Base-by-base conservation (phyloP, 257 asterid genomes). In the Solanum virginianum region DNA sequence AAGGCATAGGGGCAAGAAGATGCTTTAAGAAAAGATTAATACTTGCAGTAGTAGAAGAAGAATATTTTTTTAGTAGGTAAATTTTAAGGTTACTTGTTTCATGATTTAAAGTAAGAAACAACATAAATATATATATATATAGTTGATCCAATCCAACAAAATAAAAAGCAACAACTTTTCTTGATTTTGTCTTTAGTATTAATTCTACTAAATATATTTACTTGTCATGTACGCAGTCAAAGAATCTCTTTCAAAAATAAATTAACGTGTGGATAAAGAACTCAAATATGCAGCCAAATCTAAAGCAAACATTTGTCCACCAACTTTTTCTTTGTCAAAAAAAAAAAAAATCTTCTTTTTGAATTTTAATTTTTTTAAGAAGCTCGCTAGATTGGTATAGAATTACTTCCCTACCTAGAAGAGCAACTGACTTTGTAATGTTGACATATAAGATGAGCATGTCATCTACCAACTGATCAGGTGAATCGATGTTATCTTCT, bases 121-220 rank as follows among this genome's bases (percentile, higher is more conserved):
- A 45, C 7, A 29, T 0, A 17, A 3, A 72, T 20, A 32, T 32
- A 32, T 32, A 36, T 5, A 17, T 3, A 72, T 15, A 80, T 74
- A 81, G 89, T 88, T 84, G 89, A 88, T 87, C 89, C 14, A 47
- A 65, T 87, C 86, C 65, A 45, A 41, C 72, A 86, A 15, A 74
- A 83, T 36, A 41, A 77, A 87, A 86, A 82, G 83, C 71, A 72
- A 53, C 22, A 68, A 56, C 85, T 51, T 83, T 82, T 68, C 18
- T 4, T 49, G n/a, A 32, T 68, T 54, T 59, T 10, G 36, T 53
- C 55, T 29, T 2, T 22, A 22, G 49, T 22, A 80, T 10, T 57
- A 57, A 20, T 65, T 24, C 51, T 47, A 16, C 32, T 63, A 62
- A 45, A 60, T 57, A 62, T 63, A 82, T 77, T 51, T 77, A 51